Conservation (phyloP, 768 basidiomycete genomes). For the Kwoniella shandongensis region DNA sequence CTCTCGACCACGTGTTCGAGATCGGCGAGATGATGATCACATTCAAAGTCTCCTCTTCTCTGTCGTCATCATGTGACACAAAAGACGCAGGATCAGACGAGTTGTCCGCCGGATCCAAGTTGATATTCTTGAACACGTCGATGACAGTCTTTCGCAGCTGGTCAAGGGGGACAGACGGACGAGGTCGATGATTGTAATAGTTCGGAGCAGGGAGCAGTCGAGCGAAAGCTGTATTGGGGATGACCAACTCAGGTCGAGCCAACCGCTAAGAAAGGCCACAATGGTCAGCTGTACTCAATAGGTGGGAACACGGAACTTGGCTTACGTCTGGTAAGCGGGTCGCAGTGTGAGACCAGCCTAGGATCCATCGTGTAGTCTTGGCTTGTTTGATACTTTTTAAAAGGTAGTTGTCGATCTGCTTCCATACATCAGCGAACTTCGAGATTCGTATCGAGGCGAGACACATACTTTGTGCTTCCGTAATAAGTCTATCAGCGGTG, state of each 20-base stretch:
- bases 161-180: conserved; percentile 13
- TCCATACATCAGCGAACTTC: no score
- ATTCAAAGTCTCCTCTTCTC: conserved; percentile 1
- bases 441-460: no score
- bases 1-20: conserved; percentile 42
- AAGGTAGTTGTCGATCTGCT: conserved; percentile 82
- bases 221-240: conserved; percentile 36
- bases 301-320: neutral
- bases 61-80: neutral
- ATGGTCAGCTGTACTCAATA: conserved; percentile 4
- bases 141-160: conserved; percentile 14
- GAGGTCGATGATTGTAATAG: conserved; percentile 13
- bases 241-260: conserved; percentile 25
- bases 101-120: neutral
- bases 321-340: conserved; percentile 75
- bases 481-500: conserved; percentile 62
- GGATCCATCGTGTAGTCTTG: conserved; percentile 84
- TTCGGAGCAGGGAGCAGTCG: conserved; percentile 29
- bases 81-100: neutral
- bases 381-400: conserved; percentile 82
- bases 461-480: conserved; percentile 58
- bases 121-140: conserved; percentile 10
- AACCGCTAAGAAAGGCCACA: conserved; percentile 14
- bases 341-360: conserved; percentile 78
- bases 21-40: conserved; percentile 20